Evolutionary conservation across 1,139 yeast species (phyloP), one percentile per base, ranked within the genome.

Genomic region (Taiozyma sp.): DNA sequence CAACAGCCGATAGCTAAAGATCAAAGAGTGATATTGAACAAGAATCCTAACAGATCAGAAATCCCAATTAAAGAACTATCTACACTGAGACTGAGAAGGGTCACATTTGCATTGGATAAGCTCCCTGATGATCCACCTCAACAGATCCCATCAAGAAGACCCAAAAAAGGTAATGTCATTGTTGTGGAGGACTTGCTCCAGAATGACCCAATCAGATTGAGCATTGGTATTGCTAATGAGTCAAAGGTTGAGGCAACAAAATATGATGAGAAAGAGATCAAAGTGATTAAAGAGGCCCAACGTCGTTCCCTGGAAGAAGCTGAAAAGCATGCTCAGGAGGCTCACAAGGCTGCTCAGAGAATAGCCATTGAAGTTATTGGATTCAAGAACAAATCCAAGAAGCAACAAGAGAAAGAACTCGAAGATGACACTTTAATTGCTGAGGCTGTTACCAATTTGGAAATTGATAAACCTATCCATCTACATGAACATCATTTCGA

Each of bases 71-170:
- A 71, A 44, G 78, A 74, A 42, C 55, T 69, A 22, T 55, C 64
- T 3, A 59, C 61, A 10, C 60, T 73, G 6, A 69, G 71, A n/a
- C 70, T 86, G 55, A 77, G 77, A 58, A 68, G 95, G 51, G 97
- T 91, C 4, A 75, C 81, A 2, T 91, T 91, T 67, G 87, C 95
- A 1, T 72, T 86, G 14, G 85, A 86, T 55, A 77, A 82, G 53
- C 75, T 89, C 47, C 70, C 75, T 1, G 75, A 73, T 55, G 97
- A 91, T 66, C 98, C 98, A 2, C 97, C 96, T 41, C 98, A 91
- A 63, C 97, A 90, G 66, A 87, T 91, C 53, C 98, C 98, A 1
- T 86, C 96, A 1, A 73, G 96, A 58, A 77, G 84, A 53, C 97
- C 97, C 2, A 77, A 79, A 56, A 77, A 77, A 57, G 97, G 97